Conservation (phyloP, 176 grass and related monocot species). For the Triticum turgidum region DNA sequence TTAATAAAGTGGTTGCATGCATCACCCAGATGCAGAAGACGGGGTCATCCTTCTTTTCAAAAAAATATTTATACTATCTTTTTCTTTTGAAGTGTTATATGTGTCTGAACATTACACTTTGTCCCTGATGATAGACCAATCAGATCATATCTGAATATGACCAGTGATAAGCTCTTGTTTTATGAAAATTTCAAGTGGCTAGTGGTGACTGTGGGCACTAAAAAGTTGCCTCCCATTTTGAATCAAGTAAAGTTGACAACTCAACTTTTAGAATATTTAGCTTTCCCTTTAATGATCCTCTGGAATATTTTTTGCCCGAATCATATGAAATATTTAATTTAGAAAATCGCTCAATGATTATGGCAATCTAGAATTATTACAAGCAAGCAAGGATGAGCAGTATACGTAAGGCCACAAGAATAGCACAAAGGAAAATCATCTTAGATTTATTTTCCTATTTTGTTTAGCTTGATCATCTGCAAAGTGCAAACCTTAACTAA, state of each 20-base stretch:
- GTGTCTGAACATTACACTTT: neutral
- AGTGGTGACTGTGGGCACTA: neutral
- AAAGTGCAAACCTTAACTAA: neutral
- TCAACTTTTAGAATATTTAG: conserved; percentile 1
- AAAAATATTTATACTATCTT: neutral
- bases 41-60: too few relatives aligned
- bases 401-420: neutral
- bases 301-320: neutral
- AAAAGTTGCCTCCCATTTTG: neutral
- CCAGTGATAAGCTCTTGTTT: neutral
- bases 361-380: neutral
- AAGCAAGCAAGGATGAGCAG: neutral
- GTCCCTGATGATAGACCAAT: neutral
- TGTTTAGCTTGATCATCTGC: neutral
- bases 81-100: neutral
- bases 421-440: neutral
- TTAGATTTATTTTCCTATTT: neutral
- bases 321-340: neutral
- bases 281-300: neutral
- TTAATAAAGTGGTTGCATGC: too few relatives aligned
- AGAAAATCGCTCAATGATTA: neutral
- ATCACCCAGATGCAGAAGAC: too few relatives aligned
- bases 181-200: neutral
- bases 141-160: neutral
- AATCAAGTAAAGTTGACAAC: neutral